Base-by-base conservation (phyloP, 805 yeast species). In the Vanderwaltozyma polyspora region DNA sequence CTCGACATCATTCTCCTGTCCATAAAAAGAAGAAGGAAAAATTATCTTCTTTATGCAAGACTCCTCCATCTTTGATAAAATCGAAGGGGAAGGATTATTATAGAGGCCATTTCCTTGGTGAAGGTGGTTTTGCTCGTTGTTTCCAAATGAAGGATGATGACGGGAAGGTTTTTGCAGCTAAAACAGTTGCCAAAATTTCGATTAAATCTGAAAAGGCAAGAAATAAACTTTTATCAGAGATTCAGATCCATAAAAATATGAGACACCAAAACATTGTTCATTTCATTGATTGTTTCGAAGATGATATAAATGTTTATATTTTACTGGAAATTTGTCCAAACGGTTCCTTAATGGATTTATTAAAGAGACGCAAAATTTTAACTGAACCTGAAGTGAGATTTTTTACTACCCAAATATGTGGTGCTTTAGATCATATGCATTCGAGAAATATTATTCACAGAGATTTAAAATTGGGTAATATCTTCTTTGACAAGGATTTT, bases 111-210 rank as follows among this genome's bases (percentile, higher is more conserved):
- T 87, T 86, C 49, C 66, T 91, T 24, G 98, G 98, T 25, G 97
- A 89, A 63, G 99, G 99, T 40, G 99, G 99, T 0, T 91, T 91
- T 66, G 99, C 98, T 13, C 75, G 97, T 53, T 91, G 99, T 56
- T 91, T 91, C 63, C 96, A 91, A 58, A 91, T 91, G 68, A 84
- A 81, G 55, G 95, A 87, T 60, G 80, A 85, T 41, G 66, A 72
- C 44, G 97, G 97, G 24, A 74, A 75, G 51, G 71, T 83, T 1
- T 91, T 68, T 59, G 99, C 98, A 14, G 98, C 98, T 22, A 91
- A 91, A 55, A 93, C 98, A 0, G 94, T 91, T 25, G 98, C 99
- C 35, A 91, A 91, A 60, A 87, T 87, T 0, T 86, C 96, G 9
- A 79, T 91, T 46, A 82, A 79, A 46, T 79, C 81, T 40, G 94